Conservation (phyloP, 78 protist genomes). For the Bodo saltans region DNA sequence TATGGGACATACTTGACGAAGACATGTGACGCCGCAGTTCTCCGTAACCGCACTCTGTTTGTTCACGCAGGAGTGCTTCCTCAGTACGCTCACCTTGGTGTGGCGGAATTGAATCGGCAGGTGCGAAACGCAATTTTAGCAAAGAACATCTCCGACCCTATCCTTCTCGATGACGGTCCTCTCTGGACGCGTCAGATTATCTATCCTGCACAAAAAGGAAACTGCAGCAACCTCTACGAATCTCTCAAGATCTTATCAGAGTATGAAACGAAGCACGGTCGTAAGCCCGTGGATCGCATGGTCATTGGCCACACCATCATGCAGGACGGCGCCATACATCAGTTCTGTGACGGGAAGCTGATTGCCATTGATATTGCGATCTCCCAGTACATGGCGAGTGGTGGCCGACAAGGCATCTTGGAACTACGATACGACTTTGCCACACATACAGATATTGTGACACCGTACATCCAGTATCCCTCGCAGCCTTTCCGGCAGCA, state of each 20-base stretch:
- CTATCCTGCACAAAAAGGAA: neutral
- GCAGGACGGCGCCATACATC: neutral
- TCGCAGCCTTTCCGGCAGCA: too few relatives aligned
- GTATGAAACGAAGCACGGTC: neutral
- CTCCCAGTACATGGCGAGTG: neutral
- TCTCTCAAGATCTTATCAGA: neutral
- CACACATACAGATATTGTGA: too few relatives aligned
- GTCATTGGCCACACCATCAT: conserved; percentile 40
- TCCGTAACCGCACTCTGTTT: conserved; percentile 18
- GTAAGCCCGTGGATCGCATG: neutral
- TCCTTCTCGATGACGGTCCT: neutral
- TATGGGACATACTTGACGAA: neutral
- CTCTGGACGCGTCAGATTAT: conserved; percentile 19
- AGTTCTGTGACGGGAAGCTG: conserved; percentile 17
- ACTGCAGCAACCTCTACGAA: neutral
- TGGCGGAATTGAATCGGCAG: neutral
- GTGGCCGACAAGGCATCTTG: too few relatives aligned
- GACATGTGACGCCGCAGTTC: neutral
- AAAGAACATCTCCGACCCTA: neutral
- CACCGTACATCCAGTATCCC: too few relatives aligned
- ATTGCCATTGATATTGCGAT: conserved; percentile 11
- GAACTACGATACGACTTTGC: too few relatives aligned
- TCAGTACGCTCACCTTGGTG: neutral
- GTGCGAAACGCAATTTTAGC: neutral
- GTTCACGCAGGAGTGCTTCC: conserved; percentile 26